phyloP scores from a whole-genome alignment of 345 rosid genomes.

The Citrus maxima region DNA sequence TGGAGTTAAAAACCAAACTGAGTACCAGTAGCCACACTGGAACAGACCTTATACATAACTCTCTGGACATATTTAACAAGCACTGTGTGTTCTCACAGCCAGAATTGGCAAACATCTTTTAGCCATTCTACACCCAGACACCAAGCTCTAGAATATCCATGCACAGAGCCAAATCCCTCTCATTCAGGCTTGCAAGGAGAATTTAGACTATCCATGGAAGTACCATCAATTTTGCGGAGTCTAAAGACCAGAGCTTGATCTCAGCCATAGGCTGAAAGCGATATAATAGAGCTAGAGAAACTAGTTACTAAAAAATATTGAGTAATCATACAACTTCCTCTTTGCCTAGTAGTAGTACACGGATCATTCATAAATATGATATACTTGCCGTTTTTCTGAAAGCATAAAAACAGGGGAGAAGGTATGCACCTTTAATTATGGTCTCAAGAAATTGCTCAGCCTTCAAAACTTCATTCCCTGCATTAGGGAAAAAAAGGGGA shows the following conservation, averaged over 20 bases:
- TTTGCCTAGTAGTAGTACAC: not conserved
- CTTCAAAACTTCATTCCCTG: slow-evolving; percentile 74
- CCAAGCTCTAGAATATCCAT: not conserved
- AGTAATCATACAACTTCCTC: not conserved
- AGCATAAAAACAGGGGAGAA: not conserved
- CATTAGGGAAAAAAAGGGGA: slow-evolving; percentile 11
- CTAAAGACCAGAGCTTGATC: not conserved
- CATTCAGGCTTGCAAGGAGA: not conserved
- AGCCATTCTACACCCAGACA: not conserved
- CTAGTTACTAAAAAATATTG: not conserved
- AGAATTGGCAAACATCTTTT: not conserved
- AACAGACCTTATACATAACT: not conserved
- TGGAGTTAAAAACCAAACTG: not conserved
- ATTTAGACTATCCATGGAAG: not conserved
- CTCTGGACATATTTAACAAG: not conserved
- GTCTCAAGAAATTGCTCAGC: slow-evolving; percentile 73
- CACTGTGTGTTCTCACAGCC: not conserved
- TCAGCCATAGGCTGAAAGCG: not conserved
- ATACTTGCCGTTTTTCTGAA: not conserved
- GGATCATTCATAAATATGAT: not conserved
- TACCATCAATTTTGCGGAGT: not conserved
- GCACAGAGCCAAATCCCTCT: not conserved
- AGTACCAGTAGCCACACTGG: not conserved
- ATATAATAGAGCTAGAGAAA: not conserved
- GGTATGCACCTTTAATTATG: slow-evolving; percentile 60